Evolutionary conservation across 345 rosid genomes (phyloP).

Genomic region (Salix dunnii): DNA sequence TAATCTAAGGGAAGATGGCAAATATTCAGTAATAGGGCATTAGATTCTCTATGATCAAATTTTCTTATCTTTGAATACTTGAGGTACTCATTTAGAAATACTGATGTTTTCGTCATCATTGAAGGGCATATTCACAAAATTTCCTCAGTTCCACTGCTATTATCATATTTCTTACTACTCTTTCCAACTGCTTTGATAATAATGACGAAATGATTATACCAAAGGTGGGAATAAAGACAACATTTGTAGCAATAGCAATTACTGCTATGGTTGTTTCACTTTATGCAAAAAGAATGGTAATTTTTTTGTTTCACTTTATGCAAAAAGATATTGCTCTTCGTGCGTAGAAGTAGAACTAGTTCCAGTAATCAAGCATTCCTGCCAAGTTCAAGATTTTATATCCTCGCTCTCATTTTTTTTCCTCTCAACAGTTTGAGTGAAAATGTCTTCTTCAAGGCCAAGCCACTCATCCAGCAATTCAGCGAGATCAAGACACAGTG

Average conservation of each 20-base stretch:
- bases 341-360: neutral
- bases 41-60: neutral
- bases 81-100: neutral
- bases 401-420: neutral
- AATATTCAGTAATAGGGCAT: neutral
- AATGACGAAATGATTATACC: neutral
- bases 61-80: neutral
- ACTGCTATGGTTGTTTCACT: neutral
- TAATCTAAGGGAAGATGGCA: neutral
- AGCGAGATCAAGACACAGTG: slow-evolving; percentile 71
- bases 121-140: neutral
- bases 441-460: slow-evolving; percentile 85
- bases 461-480: slow-evolving; percentile 66
- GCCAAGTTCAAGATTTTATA: neutral
- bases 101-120: neutral
- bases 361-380: neutral
- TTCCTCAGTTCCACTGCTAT: neutral
- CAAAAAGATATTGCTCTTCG: neutral
- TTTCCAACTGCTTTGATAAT: neutral
- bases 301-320: neutral
- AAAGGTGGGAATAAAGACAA: neutral
- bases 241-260: neutral
- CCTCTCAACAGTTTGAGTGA: slow-evolving; percentile 15
- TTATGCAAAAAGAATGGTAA: neutral
- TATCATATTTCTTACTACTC: neutral